Evolutionary conservation across 2,329 filamentous ascomycete genomes (phyloP).

Genomic region (Dothideomycetes sp.): DNA sequence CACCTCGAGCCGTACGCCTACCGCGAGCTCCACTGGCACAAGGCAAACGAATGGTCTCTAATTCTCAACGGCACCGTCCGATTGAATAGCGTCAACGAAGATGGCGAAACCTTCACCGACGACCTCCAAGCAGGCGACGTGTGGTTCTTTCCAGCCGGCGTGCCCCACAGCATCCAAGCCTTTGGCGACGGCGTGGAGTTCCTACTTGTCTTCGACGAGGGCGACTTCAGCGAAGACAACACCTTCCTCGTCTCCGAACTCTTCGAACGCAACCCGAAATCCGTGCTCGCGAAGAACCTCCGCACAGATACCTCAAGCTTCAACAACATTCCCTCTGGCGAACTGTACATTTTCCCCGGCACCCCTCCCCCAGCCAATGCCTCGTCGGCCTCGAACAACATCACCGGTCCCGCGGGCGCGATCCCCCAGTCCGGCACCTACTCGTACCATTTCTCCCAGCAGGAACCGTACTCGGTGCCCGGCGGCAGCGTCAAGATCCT

Average conservation of each 20-base stretch:
- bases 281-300: conserved; percentile 32
- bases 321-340: conserved; percentile 25
- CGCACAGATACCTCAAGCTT: conserved; percentile 25
- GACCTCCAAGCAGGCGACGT: conserved; percentile 34
- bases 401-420: conserved; percentile 26
- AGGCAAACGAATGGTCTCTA: conserved; percentile 21
- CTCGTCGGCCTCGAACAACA: conserved; percentile 27
- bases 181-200: conserved; percentile 47
- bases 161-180: conserved; percentile 26
- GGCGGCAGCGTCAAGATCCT: conserved; percentile 51
- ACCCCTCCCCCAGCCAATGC: conserved; percentile 26
- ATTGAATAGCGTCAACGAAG: conserved; percentile 19
- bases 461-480: conserved; percentile 39
- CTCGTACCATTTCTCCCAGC: conserved; percentile 34
- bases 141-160: conserved; percentile 41
- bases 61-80: conserved; percentile 21
- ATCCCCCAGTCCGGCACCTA: conserved; percentile 23
- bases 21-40: conserved; percentile 23
- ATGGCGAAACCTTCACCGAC: conserved; percentile 21
- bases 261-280: conserved; percentile 32
- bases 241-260: conserved; percentile 49
- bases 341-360: conserved; percentile 33
- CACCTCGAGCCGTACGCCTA: conserved; percentile 23
- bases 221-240: conserved; percentile 46
- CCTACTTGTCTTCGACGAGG: conserved; percentile 49